These are phyloP conservation scores for Pouteria campechiana DNA, from an alignment of 179 eudicot species.

Conservation along the genomic window DNA sequence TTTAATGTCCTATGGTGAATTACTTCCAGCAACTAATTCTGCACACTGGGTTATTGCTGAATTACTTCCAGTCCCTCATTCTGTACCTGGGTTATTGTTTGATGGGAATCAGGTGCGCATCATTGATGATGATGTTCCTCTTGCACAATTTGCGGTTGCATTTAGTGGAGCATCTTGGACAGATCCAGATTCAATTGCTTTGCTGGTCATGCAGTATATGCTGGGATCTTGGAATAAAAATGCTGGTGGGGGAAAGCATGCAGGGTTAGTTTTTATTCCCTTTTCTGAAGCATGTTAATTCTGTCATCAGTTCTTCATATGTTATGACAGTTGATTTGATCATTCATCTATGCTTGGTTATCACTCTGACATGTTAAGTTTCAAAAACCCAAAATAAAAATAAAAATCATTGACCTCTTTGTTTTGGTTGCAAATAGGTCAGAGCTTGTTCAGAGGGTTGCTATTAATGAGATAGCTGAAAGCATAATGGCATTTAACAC, in stretches of 20 bases:
- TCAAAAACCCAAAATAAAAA: too few relatives aligned
- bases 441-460: slow-evolving; percentile 33
- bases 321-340: too few relatives aligned
- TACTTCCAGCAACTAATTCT: too few relatives aligned
- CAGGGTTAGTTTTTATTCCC: slow-evolving; percentile 45
- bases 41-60: too few relatives aligned
- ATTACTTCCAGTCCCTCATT: too few relatives aligned
- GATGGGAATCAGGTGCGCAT: slow-evolving; percentile 42
- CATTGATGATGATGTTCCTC: slow-evolving; percentile 48
- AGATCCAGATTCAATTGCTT: slow-evolving; percentile 55
- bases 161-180: slow-evolving; percentile 88
- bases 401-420: too few relatives aligned
- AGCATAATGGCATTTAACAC: slow-evolving; percentile 43
- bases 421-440: slow-evolving; percentile 19
- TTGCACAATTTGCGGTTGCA: slow-evolving; percentile 81
- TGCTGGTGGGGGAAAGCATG: slow-evolving; percentile 57
- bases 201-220: slow-evolving; percentile 65
- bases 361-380: too few relatives aligned
- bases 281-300: too few relatives aligned
- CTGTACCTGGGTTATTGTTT: slow-evolving; percentile 4
- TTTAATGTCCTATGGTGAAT: too few relatives aligned
- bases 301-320: too few relatives aligned
- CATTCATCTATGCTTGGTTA: too few relatives aligned
- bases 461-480: slow-evolving; percentile 34
- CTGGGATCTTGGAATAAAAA: slow-evolving; percentile 55